phyloP scores from a whole-genome alignment of 176 grass and related monocot species.

The Musa beccarii region DNA sequence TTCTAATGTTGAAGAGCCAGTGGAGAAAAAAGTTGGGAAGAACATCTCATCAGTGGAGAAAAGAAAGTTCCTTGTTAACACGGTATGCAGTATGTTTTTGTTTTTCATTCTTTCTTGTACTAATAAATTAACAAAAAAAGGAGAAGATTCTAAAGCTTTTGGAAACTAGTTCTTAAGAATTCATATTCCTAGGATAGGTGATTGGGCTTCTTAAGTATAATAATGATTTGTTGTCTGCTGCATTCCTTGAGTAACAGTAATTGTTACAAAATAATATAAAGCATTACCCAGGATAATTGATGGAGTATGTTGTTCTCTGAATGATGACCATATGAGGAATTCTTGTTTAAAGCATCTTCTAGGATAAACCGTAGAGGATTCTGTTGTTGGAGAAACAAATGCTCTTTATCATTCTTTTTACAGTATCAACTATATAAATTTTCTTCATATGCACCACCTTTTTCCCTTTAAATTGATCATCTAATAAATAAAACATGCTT shows the following conservation, averaged over 20 bases:
- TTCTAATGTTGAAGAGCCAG: neutral
- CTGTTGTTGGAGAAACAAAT: neutral
- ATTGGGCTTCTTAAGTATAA: neutral
- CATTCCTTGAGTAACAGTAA: neutral
- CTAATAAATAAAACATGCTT: neutral
- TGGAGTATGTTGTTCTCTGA: neutral
- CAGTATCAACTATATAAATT: neutral
- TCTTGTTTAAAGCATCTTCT: neutral
- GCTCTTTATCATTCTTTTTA: neutral
- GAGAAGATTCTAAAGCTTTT: neutral
- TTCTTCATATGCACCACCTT: neutral
- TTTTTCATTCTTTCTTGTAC: neutral
- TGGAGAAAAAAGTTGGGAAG: slow-evolving; percentile 38
- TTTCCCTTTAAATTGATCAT: neutral
- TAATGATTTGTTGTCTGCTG: neutral
- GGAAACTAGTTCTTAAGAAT: neutral
- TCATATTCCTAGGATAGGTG: neutral
- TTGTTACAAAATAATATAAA: neutral
- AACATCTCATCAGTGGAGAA: slow-evolving; percentile 53
- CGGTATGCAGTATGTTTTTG: slow-evolving; percentile 22
- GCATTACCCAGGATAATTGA: neutral
- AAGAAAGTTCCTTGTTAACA: slow-evolving; percentile 65
- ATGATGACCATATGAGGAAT: neutral
- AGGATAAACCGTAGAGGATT: neutral
- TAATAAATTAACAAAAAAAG: neutral